Base-by-base conservation (phyloP, 139 green algal genomes). In the Asterochloris sp. region DNA sequence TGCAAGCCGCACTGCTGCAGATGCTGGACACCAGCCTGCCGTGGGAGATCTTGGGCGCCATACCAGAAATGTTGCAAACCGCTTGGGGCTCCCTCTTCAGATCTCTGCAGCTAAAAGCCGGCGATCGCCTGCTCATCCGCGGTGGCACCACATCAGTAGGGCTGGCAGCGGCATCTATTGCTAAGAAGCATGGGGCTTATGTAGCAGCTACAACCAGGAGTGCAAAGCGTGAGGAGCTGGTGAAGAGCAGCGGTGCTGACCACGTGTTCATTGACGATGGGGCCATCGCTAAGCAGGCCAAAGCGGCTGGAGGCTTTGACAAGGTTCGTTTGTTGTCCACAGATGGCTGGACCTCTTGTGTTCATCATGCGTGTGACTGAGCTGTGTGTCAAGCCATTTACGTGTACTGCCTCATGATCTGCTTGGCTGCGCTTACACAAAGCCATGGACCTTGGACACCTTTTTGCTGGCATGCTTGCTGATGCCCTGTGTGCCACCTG, bases 31-130 rank as follows among this genome's bases (percentile, higher is more conserved):
- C 29, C 54, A 11, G 73, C 10, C 16, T 83, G 24, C 60, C 69
- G 11, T 83, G 79, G 79, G 69, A 78, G 24, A 62, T 23, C 54
- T n/a, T 83, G 54, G 79, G 79, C 21, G 79, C 79, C 6, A 29
- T 83, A 19, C 79, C 79, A 38, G 79, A 83, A 60, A 83, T 83
- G 79, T 38, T 83, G n/a, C 79, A 83, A 29, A 83, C 79, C 14
- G 79, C 79, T 13, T 83, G 79, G 79, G 79, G 79, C 11, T 83
- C 79, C 12, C 69, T 83, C 54, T 83, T 83, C 69, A 78, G 17
- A 23, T 28, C 79, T 15, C 69, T 83, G 54, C 69, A 29, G 9
- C 60, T 83, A 0, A 21, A 73, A n/a, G 54, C 54, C 17, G 69
- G 79, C 14, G 79, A 83, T 12, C 69, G 69, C 0, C 60, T 83